Percentiles rank a stretch among this genome's conserved stretches.
phyloP scores from a whole-genome alignment of 2,329 filamentous ascomycete genomes.

The Colletotrichum sp. region DNA sequence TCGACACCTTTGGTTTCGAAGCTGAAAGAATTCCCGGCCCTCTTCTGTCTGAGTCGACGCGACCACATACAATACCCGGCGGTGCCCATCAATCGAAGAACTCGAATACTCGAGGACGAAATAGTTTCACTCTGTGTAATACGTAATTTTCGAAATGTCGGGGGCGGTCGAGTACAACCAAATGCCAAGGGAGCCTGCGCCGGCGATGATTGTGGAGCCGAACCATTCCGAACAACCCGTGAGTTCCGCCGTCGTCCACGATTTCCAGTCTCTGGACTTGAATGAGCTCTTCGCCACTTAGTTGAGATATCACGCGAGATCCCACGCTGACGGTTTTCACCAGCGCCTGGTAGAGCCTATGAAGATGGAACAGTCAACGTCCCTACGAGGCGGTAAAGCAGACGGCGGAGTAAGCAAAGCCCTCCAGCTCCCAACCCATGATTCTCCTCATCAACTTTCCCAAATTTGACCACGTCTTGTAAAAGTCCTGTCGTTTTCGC shows the following conservation, averaged over 20 bases:
- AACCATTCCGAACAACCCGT: conserved; percentile 40
- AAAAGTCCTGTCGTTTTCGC: not conserved
- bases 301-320: no score
- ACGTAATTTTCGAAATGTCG: conserved; percentile 4
- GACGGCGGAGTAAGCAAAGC: conserved; percentile 37
- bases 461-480: not conserved
- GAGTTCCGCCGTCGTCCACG: conserved; percentile 22
- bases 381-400: conserved; percentile 36
- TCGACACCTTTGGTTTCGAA: not conserved
- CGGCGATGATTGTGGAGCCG: conserved; percentile 28
- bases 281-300: not conserved
- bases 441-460: not conserved
- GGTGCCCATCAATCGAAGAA: not conserved
- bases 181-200: conserved; percentile 38
- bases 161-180: conserved; percentile 24
- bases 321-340: not conserved
- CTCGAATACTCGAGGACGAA: not conserved
- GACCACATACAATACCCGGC: not conserved
- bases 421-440: not conserved
- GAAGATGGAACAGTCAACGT: conserved; percentile 31
- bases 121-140: not conserved
- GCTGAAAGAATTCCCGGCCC: not conserved
- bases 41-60: not conserved
- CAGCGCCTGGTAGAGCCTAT: conserved; percentile 40
- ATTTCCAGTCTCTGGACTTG: not conserved